Conservation (phyloP, 192 early-diverging fungal species). For the Podila epicladia region DNA sequence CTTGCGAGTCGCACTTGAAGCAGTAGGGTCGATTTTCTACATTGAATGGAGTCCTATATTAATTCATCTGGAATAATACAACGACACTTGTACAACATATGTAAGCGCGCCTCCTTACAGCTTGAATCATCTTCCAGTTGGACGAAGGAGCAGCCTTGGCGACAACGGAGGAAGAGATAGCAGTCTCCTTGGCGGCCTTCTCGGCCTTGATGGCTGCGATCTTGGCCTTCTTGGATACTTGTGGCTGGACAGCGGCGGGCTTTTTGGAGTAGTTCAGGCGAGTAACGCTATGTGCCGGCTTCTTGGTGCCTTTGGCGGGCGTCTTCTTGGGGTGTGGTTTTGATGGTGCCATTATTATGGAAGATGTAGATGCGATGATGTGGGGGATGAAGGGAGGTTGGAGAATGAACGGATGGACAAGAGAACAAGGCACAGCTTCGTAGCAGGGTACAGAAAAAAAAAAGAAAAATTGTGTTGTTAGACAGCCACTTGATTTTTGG, state of each 20-base stretch:
- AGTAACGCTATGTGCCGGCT: constrained; percentile 11
- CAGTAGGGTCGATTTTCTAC: constrained; percentile 37
- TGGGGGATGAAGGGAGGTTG: not conserved
- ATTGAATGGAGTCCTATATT: not conserved
- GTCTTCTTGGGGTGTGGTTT: constrained; percentile 8
- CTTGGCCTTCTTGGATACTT: constrained; percentile 22
- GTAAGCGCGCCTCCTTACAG: constrained; percentile 22
- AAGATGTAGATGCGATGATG: not conserved
- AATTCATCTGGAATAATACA: not conserved
- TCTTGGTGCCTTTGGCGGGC: constrained; percentile 16
- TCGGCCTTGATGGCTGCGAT: constrained; percentile 2
- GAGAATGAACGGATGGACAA: constrained; percentile 1
- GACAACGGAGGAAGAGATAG: constrained; percentile 22
- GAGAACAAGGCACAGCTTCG: not conserved
- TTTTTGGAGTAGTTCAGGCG: constrained; percentile 29
- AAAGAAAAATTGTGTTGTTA: no score
- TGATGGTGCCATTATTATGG: constrained; percentile 7
- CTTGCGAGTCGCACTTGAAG: constrained; percentile 26
- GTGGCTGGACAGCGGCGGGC: constrained; percentile 11
- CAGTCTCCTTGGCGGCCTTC: constrained; percentile 13
- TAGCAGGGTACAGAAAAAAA: no score
- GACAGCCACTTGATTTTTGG: no score
- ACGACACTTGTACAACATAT: not conserved
- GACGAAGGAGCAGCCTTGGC: constrained; percentile 54
- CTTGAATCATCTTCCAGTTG: constrained; percentile 60